Evolutionary conservation across 2,329 filamentous ascomycete species (phyloP), one percentile per base, ranked within the genome.

Genomic region (Setomelanomma holmii): DNA sequence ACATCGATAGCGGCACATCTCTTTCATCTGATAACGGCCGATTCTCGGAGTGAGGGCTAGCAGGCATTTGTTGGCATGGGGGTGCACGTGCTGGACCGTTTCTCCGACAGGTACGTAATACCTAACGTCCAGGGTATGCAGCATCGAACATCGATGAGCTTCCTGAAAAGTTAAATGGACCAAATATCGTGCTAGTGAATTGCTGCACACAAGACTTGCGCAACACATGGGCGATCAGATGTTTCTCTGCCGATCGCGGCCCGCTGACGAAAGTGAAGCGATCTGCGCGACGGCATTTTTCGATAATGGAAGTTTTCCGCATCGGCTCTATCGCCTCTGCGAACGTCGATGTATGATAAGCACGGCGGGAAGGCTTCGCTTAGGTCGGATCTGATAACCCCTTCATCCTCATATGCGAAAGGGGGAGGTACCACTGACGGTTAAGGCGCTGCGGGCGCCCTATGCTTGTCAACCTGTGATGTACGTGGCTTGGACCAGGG

Each of bases 21-120:
- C 17, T 61, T 63, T 40, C 55, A 69, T 69, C 67, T 68, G 65
- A 69, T 69, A 66, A 68, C 57, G 64, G 63, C 66, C 65, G 61
- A 64, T 53, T 42, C 53, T 68, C 65, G 62, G 66, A 63, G 52
- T 11, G 30, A 5, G 5, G 5, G 16, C 20, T 21, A 30, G 40
- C 38, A 35, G 17, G 35, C 51, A 42, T 30, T 41, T 10, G 44
- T 24, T 23, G 30, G 14, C 46, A 21, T 17, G 27, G 17, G 27
- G 17, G 17, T 39, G 33, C 27, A 24, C 21, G 39, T 36, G 40
- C 43, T 45, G 16, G 46, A 43, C 44, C 38, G 41, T 40, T 42
- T 33, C 17, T n/a, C 39, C 51, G 24, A 21, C 24, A 24, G 23
- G 39, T 40, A 55, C 55, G 50, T 40, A 49, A 40, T 45, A 24